Evolutionary conservation across 164 flowering plant genomes (phyloP), one percentile per base, ranked within the genome.

Genomic region (Stephania cephalantha): DNA sequence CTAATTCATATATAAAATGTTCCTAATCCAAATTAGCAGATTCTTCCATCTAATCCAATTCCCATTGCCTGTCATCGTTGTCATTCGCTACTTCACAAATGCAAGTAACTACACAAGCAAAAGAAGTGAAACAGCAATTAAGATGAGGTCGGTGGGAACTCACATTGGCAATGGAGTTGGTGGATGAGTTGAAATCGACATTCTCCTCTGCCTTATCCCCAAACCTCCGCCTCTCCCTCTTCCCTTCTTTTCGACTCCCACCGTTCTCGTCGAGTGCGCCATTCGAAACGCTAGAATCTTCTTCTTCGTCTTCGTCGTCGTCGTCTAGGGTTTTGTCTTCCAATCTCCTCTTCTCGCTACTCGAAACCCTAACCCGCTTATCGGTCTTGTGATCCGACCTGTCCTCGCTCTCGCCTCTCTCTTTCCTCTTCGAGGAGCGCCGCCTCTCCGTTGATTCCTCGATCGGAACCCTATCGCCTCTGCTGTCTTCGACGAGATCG

Each of bases 341-440:
- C 61, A 71, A 77, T 85, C 77, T 80, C 85, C 79, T 81, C 77
- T 71, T 83, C 73, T 78, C 84, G 44, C 77, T 88, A 35, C 73
- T 78, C 64, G 71, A 82, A 80, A 76, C 88, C 88, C 83, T 87
- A 81, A 66, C 58, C 73, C 85, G 77, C 81, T 86, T 87, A 58
- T 87, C 91, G 6, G 64, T 81, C 45, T 76, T 83, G 52, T 31
- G 2, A 31, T 76, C 88, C 12, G 70, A 70, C 68, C 80, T 58
- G 7, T 84, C 92, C 85, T 81, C 88, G 17, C 88, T 86, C 69
- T 81, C 87, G 20, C 77, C 87, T 48, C 92, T 81, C 70, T 85
- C 90, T 71, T 89, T 92, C 85, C 95, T 83, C 89, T 92, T 92
- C 46, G 73, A 73, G 29, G 46, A 25, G n/a, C n/a, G n/a, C 22